Evolutionary conservation across 139 green algal species (phyloP), one percentile per base, ranked within the genome.

Genomic region (Limnomonas spitsbergensis): DNA sequence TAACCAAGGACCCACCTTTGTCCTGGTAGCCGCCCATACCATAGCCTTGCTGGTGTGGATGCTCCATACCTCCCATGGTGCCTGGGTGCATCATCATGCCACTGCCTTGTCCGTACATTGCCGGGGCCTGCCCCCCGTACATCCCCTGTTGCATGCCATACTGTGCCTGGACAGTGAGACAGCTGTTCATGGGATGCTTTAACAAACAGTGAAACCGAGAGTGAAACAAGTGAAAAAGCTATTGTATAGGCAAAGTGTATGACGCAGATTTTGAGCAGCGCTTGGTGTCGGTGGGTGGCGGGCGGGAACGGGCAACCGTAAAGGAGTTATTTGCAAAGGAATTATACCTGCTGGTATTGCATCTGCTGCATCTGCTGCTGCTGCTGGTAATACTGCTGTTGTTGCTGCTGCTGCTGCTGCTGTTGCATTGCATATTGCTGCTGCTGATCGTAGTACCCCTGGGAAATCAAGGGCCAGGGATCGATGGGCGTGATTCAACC

Each of bases 321-420:
- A n/a, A n/a, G n/a, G n/a, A n/a, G n/a, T n/a, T n/a, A n/a, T n/a
- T n/a, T n/a, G n/a, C n/a, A n/a, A n/a, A n/a, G n/a, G n/a, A n/a
- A n/a, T n/a, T n/a, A n/a, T 61, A 61, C 27, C 26, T 72, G 26
- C 29, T 72, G 61, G 61, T 72, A 37, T 20, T 72, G 61, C 61
- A 24, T 7, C 61, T 72, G 61, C 6, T 72, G 61, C 61, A 24
- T 7, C 61, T 72, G 61, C 6, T 72, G 61, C 29, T 72, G 61
- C 61, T 72, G 61, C 61, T 72, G 61, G 7, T 72, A 37, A 7
- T 72, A 37, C 61, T 72, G 61, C 61, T 72, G 61, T 20, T 72
- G 61, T 20, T 72, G 7, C 6, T 20, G 7, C 26, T 72, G 29
- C 61, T 72, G 61, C 61, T 72, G 61, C 9, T 72, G 61, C 61